Evolutionary conservation across 164 flowering plant species (phyloP).

Genomic region (Pachysandra terminalis): DNA sequence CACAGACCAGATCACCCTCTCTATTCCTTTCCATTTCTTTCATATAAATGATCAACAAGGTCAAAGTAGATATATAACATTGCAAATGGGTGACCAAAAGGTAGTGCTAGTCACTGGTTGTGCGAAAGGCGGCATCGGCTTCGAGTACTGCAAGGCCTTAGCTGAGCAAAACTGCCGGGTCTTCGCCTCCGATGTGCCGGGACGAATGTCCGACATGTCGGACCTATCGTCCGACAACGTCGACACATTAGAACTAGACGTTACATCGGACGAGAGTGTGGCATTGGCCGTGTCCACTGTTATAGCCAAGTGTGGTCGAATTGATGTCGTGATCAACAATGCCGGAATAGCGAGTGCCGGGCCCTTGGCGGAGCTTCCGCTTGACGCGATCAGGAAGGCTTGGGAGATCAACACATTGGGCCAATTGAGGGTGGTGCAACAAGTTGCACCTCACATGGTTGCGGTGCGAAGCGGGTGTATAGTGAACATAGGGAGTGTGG

Average conservation of each 20-base stretch:
- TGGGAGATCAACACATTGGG: slow-evolving; percentile 68
- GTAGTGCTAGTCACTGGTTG: slow-evolving; percentile 70
- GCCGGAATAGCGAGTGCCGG: slow-evolving; percentile 64
- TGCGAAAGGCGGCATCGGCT: slow-evolving; percentile 71
- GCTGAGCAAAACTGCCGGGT: slow-evolving; percentile 53
- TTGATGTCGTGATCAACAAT: slow-evolving; percentile 60
- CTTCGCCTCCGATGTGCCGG: slow-evolving; percentile 44
- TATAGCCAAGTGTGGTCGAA: slow-evolving; percentile 39
- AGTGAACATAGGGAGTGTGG: slow-evolving; percentile 62
- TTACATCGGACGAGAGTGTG: slow-evolving; percentile 52
- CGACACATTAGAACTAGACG: slow-evolving; percentile 53
- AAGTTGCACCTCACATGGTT: slow-evolving; percentile 66
- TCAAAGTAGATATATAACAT: no score
- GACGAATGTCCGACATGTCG: slow-evolving; percentile 30
- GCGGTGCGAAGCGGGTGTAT: slow-evolving; percentile 34
- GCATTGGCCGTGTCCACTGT: slow-evolving; percentile 30
- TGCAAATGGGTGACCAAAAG: slow-evolving; percentile 34
- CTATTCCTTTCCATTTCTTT: no score
- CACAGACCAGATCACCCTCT: no score
- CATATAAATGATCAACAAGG: no score
- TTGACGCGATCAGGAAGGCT: slow-evolving; percentile 36
- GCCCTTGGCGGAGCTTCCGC: slow-evolving; percentile 60
- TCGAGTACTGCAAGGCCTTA: slow-evolving; percentile 63
- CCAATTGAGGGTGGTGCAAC: slow-evolving; percentile 59
- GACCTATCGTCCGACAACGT: slow-evolving; percentile 31